A percentile compares a stretch with the other conserved stretches of the same genome.
These are phyloP conservation scores for Citrus reticulata DNA, from an alignment of 345 rosid species.

Conservation along the genomic window DNA sequence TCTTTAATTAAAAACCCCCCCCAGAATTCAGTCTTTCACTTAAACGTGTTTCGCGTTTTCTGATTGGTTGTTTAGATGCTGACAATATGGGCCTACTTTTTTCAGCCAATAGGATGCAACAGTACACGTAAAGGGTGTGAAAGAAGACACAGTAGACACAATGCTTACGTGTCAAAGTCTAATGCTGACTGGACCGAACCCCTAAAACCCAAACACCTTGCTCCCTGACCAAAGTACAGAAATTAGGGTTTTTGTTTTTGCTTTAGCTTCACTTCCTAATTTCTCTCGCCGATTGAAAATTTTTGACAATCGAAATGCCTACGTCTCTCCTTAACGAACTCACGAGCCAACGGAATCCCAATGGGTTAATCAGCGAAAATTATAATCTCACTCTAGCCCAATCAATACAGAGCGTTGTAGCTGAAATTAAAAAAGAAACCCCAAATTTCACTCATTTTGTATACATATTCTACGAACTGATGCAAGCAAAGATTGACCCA, in stretches of 20 bases:
- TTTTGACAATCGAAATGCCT: constrained; percentile 12
- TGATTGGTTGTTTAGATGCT: constrained; percentile 39
- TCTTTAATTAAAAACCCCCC: too few species aligned
- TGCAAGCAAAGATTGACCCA: constrained; percentile 50
- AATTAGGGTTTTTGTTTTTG: constrained; percentile 1
- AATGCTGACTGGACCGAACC: constrained; percentile 6
- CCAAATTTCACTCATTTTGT: constrained; percentile 29
- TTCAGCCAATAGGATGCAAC: constrained; percentile 37
- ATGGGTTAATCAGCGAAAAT: constrained; percentile 22
- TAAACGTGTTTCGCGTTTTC: constrained; percentile 42
- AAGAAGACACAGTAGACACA: not conserved
- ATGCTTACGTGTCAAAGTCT: constrained; percentile 1
- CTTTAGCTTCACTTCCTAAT: not conserved
- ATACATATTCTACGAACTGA: constrained; percentile 32
- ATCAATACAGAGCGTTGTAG: constrained; percentile 27
- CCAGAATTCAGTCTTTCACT: too few species aligned
- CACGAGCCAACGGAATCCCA: not conserved
- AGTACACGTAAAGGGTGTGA: not conserved
- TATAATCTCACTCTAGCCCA: constrained; percentile 26
- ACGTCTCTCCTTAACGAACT: not conserved
- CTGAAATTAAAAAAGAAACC: constrained; percentile 28
- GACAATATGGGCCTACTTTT: constrained; percentile 12
- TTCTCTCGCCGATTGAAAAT: not conserved
- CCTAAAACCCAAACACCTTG: not conserved
- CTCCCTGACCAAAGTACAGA: not conserved